Conservation (phyloP, 805 yeast species). For the Sungouiozyma ichnusensis region DNA sequence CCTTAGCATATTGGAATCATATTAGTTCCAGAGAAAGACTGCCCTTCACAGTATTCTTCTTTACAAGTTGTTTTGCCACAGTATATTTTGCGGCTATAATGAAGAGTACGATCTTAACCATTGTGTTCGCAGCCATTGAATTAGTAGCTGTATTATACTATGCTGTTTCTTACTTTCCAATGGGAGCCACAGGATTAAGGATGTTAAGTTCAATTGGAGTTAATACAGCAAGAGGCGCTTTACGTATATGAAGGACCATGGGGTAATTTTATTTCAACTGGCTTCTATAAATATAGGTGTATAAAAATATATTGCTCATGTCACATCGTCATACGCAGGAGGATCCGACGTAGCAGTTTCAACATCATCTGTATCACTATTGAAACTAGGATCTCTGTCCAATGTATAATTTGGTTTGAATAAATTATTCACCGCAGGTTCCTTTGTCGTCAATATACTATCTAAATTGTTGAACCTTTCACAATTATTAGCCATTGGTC, state of each 20-base stretch:
- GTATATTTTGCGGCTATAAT: conserved; percentile 61
- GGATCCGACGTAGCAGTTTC: neutral
- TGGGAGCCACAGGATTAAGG: conserved; percentile 72
- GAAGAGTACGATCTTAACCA: conserved; percentile 64
- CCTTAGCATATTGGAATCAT: conserved; percentile 66
- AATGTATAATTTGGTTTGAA: conserved; percentile 1
- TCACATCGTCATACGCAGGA: neutral
- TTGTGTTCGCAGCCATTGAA: conserved; percentile 66
- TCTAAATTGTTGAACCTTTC: conserved; percentile 15
- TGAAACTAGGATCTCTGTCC: neutral
- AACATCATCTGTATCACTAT: neutral
- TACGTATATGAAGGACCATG: conserved; percentile 18
- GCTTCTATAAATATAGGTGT: too few species aligned
- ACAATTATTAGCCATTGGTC: conserved; percentile 4
- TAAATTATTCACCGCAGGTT: conserved; percentile 5
- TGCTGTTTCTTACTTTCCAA: conserved; percentile 87
- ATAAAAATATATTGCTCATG: too few species aligned
- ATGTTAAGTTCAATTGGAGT: conserved; percentile 48
- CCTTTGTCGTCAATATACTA: conserved; percentile 8
- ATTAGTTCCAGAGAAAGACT: conserved; percentile 65
- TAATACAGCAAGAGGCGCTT: conserved; percentile 39
- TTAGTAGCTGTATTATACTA: conserved; percentile 83
- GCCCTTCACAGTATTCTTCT: conserved; percentile 70
- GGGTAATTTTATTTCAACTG: neutral
- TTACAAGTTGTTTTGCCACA: conserved; percentile 70